phyloP scores from a whole-genome alignment of 305 asterid species.

The Stenogyne calaminthoides region DNA sequence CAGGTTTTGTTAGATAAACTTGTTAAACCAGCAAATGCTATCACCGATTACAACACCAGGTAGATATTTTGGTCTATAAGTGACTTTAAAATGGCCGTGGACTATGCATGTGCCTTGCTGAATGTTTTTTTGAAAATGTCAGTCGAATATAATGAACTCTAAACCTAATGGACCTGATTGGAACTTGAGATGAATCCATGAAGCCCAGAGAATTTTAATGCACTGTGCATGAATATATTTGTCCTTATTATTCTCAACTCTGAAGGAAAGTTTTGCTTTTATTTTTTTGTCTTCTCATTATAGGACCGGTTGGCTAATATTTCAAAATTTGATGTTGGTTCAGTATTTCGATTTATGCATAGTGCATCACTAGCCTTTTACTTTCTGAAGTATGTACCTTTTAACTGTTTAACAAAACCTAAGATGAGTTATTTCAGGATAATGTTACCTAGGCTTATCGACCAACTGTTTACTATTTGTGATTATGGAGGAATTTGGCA shows the following conservation, averaged over 20 bases:
- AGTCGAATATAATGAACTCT: neutral
- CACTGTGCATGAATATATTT: neutral
- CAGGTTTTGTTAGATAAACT: conserved; percentile 94
- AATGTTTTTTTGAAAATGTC: conserved; percentile 22
- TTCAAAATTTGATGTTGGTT: no score
- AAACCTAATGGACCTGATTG: conserved; percentile 15
- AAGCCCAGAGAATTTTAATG: neutral
- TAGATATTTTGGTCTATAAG: conserved; percentile 30
- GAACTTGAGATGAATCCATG: neutral
- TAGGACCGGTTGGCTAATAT: no score
- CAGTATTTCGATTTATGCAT: neutral
- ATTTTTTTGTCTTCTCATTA: neutral
- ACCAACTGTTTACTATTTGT: neutral
- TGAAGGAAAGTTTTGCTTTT: neutral
- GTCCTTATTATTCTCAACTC: neutral
- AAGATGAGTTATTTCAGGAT: neutral
- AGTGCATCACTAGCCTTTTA: neutral
- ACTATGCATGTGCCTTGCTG: conserved; percentile 2
- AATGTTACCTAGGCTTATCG: neutral
- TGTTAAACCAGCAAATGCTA: conserved; percentile 86
- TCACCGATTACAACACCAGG: conserved; percentile 95
- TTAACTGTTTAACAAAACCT: neutral
- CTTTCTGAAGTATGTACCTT: neutral
- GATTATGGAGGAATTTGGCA: neutral
- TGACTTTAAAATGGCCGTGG: neutral